Base-by-base conservation (phyloP, 2,329 filamentous ascomycete species). In the Xylaria sp. region DNA sequence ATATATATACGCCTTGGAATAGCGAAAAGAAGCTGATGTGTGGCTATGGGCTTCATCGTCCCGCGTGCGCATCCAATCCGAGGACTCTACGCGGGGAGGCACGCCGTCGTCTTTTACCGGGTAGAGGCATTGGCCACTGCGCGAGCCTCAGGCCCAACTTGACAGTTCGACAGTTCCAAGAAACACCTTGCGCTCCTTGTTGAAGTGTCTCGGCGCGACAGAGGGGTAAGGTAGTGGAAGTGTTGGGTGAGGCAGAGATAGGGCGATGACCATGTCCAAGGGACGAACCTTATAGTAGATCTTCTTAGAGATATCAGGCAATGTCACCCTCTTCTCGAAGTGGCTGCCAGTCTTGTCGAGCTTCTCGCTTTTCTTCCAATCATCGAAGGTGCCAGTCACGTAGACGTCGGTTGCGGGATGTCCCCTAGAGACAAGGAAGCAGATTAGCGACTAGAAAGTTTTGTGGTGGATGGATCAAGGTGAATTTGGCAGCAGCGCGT, bases 351-450 rank as follows among this genome's bases (percentile, higher is more conserved):
- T 81, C 76, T 91, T 91, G 44, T 92, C 86, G 53, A 99, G 83
- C 78, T 89, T 84, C 72, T 93, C 84, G 52, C 86, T 91, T 80
- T 94, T 93, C 63, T 83, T 82, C 94, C 94, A 99, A 77, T 91
- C 83, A 76, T 97, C 93, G 71, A 97, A 97, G 60, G 90, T 93
- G 71, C 94, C 94, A 39, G 93, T 97, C 66, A 97, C 94, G 74
- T 89, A 93, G 72, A 97, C 93, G 71, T 95, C 89, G 64, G 87
- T 82, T 71, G 90, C 92, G 66, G 86, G 79, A 72, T 94, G 87
- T 70, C 88, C 85, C 93, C 93, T 97, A 75, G 59, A 65, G 57
- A 34, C 48, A 20, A 45, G 46, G 50, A 46, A 49, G 16, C 20
- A 44, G 39, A 45, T 63, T 37, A 63, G 61, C 46, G 21, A 47